Base-by-base conservation (phyloP, 148 eudicot genomes). In the Beta vulgaris region DNA sequence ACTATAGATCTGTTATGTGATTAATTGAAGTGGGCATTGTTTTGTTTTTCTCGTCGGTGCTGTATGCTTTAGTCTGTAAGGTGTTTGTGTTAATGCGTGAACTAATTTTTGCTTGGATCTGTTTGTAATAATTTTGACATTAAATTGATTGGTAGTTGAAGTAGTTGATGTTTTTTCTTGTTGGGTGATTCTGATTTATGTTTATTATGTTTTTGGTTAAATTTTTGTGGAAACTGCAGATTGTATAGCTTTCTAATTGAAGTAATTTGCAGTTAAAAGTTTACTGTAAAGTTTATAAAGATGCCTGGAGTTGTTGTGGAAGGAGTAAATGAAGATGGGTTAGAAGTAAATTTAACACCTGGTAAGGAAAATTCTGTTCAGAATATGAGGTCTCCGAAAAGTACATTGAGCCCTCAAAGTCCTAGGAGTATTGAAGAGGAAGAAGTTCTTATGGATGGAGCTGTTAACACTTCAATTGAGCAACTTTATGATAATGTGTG, bases 401-500 rank as follows among this genome's bases (percentile, higher is more conserved):
- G 77, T 79, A 82, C 80, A 68, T 75, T 78, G 65, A 79, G 86
- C 73, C 93, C 87, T 21, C 84, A 82, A 36, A 82, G 83, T 85
- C 90, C 89, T 36, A 80, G 64, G 42, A 80, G 80, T 67, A 84
- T 55, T 53, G 81, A 68, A 2, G 83, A 42, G 58, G 87, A 79
- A 34, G 86, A 79, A 61, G 79, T 71, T 57, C 78, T 77, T 18
- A 81, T 69, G 65, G 82, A 82, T 70, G 88, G 71, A 40, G 88
- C 58, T 37, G 54, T 84, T 48, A 98, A 92, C 46, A 84, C 97
- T 43, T 92, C 99, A 16, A 96, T 96, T 74, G 94, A 96, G 71
- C 92, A 96, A 57, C 98, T 96, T 69, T 96, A 89, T 72, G 91
- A 92, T 73, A 96, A 96, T 79, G 97, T 96, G 6, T 96, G 94